These are phyloP conservation scores for Colletotrichum cordylinicola DNA, from an alignment of 2,329 filamentous ascomycete genomes.

Conservation along the genomic window DNA sequence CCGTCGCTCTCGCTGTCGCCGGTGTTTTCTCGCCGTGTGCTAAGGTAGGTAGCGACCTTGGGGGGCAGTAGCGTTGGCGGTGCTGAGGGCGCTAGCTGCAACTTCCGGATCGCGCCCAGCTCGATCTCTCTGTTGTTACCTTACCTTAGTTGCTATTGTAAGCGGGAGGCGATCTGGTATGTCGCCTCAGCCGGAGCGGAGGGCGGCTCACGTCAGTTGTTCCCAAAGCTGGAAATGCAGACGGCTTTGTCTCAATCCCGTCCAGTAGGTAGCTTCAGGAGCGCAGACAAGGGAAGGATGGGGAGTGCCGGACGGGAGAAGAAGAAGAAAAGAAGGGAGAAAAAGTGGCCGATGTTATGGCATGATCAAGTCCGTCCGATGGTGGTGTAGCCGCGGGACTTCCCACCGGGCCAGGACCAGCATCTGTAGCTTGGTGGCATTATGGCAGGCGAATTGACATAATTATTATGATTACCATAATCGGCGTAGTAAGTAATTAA, in stretches of 20 bases:
- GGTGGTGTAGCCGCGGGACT: not conserved
- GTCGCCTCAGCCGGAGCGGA: not conserved
- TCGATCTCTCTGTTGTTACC: not conserved
- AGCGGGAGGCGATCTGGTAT: not conserved
- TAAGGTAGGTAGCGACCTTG: not conserved
- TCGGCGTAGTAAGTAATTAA: not conserved
- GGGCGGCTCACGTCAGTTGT: not conserved
- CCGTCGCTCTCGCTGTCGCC: not conserved
- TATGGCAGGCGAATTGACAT: not conserved
- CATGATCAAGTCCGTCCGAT: slow-evolving; percentile 12
- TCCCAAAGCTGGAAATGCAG: not conserved
- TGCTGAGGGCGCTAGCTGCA: not conserved
- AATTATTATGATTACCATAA: not conserved
- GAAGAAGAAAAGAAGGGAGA: not conserved
- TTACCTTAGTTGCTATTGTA: not conserved
- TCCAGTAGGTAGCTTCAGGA: not conserved
- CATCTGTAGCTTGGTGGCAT: not conserved
- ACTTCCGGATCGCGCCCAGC: not conserved
- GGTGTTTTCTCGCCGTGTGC: not conserved
- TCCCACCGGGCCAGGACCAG: slow-evolving; percentile 1
- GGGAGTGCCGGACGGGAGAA: not conserved
- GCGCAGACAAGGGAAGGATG: not conserved
- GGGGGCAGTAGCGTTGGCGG: not conserved
- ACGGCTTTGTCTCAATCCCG: not conserved
- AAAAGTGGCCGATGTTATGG: not conserved